Base-by-base conservation (phyloP, 768 basidiomycete genomes). In the Leccinum ochraceum region DNA sequence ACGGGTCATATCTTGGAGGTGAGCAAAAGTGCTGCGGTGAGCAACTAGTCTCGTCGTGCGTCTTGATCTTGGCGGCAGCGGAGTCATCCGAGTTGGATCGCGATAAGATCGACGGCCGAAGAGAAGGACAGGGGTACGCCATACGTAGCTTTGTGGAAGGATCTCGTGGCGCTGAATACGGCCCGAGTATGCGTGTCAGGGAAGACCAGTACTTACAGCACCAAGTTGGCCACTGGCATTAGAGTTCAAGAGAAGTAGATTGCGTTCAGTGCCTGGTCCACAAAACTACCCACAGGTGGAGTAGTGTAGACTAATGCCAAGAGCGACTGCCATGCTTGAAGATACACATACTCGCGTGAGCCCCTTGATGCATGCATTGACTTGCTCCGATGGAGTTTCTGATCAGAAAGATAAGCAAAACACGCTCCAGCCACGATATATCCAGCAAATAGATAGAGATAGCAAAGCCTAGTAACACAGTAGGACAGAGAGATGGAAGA, bases 381-480 rank as follows among this genome's bases (percentile, higher is more conserved):
- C 39, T 34, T 9, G n/a, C 66, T 54, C 54, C 49, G 3, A 51
- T 48, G 51, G 56, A 53, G 34, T 20, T 61, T 20, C 11, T 56
- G 55, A 56, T 63, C 61, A 60, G 58, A 67, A 58, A 56, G 51
- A 53, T 57, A 16, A 17, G 48, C 32, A 53, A 49, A 61, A 57
- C 60, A 59, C 44, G 56, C 53, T 58, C 63, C 20, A 55, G 59
- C 56, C 63, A 57, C 52, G 59, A 60, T 65, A 61, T 67, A 70
- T 68, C 62, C 63, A 65, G 58, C 48, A 58, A 20, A 48, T 64
- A 69, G 57, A 71, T 65, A 65, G 62, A 64, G 60, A 59, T 44
- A 65, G 60, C 53, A 51, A 55, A 52, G 28, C 52, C 60, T 59
- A 56, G 57, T 59, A 55, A 64, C 59, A 64, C 60, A 54, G 54